Base-by-base conservation (phyloP, 106 monocot species). In the Allium cepa region DNA sequence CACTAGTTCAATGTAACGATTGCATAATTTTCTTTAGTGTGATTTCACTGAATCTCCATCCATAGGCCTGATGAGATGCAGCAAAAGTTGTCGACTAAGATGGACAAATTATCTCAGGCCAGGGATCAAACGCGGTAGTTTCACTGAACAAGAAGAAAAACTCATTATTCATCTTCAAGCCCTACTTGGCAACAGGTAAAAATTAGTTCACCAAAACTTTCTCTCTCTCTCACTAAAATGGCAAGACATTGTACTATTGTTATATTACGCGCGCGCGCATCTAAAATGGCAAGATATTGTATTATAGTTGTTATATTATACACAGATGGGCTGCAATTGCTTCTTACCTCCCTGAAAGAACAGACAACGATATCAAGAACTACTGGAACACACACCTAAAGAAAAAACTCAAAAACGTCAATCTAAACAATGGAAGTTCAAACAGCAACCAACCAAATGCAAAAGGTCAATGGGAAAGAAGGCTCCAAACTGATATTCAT, bases 311-410 rank as follows among this genome's bases (percentile, higher is more conserved):
- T 36, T 36, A 4, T 1, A 15, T 9, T 11, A 17, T 28, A 16
- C 46, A 69, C 49, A 88, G 88, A 71, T 88, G 88, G 88, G 88
- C 88, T 36, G 88, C 88, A 2, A 88, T 88, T 56, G 88, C 88
- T 27, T 82, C 85, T 8, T 85, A 88, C 62, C 77, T 88, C n/a
- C 88, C 88, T n/a, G 73, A 81, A 57, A 66, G 77, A 76, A 81
- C 81, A 7, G 81, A 81, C 62, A 81, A 81, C 63, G 77, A 77
- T 58, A 77, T 81, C 69, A 81, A 81, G 64, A 81, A 81, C 64
- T 73, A 81, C 47, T 81, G 77, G 77, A 81, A 81, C 69, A 81
- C 80, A 11, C 80, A 80, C 56, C 76, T 80, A 8, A 80, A 80
- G 81, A 83, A 83, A 76, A 88, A 88, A 66, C 70, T 86, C 15